Evolutionary conservation across 306 rosid genomes (phyloP).

Genomic region (Rosa chinensis): DNA sequence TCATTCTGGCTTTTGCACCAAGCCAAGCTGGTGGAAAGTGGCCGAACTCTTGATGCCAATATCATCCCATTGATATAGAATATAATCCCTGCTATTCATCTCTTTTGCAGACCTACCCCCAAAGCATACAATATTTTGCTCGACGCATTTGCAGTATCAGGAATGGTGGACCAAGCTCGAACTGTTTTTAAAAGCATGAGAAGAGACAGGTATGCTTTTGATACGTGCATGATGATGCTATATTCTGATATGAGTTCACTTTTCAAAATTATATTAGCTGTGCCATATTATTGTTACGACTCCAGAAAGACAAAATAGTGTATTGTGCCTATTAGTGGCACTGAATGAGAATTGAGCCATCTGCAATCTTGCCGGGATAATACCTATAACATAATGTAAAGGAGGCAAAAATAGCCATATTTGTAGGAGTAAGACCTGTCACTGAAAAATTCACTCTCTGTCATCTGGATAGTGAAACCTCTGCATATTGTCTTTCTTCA

Average conservation of each 20-base stretch:
- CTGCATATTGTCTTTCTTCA: conserved; percentile 30
- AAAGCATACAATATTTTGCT: conserved; percentile 92
- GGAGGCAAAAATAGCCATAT: conserved; percentile 3
- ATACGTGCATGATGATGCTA: conserved; percentile 15
- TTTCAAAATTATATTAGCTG: background rate
- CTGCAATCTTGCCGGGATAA: background rate
- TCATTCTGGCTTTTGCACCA: background rate
- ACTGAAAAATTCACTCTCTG: background rate
- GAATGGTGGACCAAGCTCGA: conserved; percentile 93
- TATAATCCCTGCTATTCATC: background rate
- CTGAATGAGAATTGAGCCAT: background rate
- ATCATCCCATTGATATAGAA: conserved; percentile 9
- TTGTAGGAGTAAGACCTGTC: background rate
- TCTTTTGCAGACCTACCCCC: conserved; percentile 71
- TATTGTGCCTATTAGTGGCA: conserved; percentile 6
- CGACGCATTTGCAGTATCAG: conserved; percentile 90
- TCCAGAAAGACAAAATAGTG: background rate
- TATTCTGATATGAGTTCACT: conserved; percentile 1
- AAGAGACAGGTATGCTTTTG: conserved; percentile 73
- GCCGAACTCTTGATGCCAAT: background rate
- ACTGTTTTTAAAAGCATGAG: conserved; percentile 88
- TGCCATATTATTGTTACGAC: background rate
- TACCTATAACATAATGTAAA: background rate
- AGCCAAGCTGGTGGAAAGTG: background rate
- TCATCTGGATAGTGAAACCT: background rate